phyloP scores from a whole-genome alignment of 2,329 filamentous ascomycete genomes.

The Helotiales sp. region DNA sequence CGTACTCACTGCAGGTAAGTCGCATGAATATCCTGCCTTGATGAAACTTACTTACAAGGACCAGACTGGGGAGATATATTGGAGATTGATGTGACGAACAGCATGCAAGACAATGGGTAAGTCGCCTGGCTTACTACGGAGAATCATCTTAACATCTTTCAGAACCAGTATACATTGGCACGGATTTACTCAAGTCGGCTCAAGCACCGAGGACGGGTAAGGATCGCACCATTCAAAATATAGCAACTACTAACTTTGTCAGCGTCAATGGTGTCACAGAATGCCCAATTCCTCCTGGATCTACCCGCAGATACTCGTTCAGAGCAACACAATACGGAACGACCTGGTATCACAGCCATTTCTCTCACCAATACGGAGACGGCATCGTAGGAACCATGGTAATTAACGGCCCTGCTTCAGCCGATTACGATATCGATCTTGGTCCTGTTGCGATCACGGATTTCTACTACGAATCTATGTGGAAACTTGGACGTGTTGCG shows the following conservation, averaged over 20 bases:
- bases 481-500: constrained; percentile 37
- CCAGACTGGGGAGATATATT: constrained; percentile 46
- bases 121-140: constrained; percentile 39
- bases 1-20: constrained; percentile 38
- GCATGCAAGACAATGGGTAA: constrained; percentile 55
- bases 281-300: constrained; percentile 64
- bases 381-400: constrained; percentile 64
- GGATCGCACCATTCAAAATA: constrained; percentile 44
- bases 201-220: constrained; percentile 51
- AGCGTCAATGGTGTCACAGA: constrained; percentile 58
- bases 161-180: constrained; percentile 51
- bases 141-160: not conserved
- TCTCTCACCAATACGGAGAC: constrained; percentile 50
- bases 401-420: constrained; percentile 62
- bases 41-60: not conserved
- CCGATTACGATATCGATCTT: constrained; percentile 64
- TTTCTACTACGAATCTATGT: constrained; percentile 19
- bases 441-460: constrained; percentile 48
- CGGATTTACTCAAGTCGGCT: constrained; percentile 53
- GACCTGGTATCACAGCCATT: constrained; percentile 66
- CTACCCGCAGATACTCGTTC: constrained; percentile 34
- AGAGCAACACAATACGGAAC: constrained; percentile 49
- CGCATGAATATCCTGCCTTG: not conserved
- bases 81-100: constrained; percentile 70
- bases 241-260: constrained; percentile 45